Evolutionary conservation across 306 rosid genomes (phyloP).

Genomic region (Chamaecrista fasciculata): DNA sequence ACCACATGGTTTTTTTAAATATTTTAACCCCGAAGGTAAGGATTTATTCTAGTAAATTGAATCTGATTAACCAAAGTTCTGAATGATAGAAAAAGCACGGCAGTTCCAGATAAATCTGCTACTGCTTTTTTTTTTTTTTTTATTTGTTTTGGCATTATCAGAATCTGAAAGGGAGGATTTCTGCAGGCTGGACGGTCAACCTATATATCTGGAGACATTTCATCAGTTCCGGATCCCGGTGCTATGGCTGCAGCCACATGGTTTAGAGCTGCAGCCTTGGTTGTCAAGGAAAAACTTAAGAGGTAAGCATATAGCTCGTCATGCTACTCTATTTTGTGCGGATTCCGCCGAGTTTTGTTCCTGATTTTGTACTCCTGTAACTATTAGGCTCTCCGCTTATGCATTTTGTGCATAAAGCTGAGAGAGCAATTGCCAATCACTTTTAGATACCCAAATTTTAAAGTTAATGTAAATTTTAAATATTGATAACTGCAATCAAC

Average conservation of each 20-base stretch:
- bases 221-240: constrained; percentile 91
- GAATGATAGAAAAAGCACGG: background rate
- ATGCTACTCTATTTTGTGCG: constrained; percentile 40
- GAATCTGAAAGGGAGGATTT: constrained; percentile 29
- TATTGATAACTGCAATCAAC: constrained; percentile 27
- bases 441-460: constrained; percentile 21
- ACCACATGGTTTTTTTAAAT: too few species aligned
- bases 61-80: background rate
- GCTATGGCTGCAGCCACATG: constrained; percentile 94
- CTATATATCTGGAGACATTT: constrained; percentile 56
- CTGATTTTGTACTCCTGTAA: constrained; percentile 34
- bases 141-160: background rate
- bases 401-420: constrained; percentile 60
- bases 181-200: constrained; percentile 90
- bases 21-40: too few species aligned
- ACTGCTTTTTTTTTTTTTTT: background rate
- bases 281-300: constrained; percentile 46
- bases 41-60: too few species aligned
- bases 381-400: constrained; percentile 70
- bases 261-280: constrained; percentile 88
- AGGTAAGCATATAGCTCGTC: constrained; percentile 16
- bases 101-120: background rate
- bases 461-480: constrained; percentile 38
- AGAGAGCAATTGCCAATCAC: constrained; percentile 49
- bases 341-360: constrained; percentile 48